These are phyloP conservation scores for Eutypa lata DNA, from an alignment of 2,329 filamentous ascomycete genomes.

Conservation along the genomic window DNA sequence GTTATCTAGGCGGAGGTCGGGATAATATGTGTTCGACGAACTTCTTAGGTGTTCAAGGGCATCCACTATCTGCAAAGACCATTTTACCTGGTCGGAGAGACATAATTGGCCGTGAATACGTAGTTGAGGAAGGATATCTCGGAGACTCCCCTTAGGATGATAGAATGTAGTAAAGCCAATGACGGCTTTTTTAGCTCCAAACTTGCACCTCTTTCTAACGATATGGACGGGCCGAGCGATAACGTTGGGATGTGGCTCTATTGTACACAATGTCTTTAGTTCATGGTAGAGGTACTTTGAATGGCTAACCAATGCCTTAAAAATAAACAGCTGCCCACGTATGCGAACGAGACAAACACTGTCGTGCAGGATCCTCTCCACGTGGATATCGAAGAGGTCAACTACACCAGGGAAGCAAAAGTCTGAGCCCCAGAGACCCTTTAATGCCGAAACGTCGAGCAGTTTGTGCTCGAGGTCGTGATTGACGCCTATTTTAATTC, in stretches of 20 bases:
- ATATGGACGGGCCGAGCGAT: conserved; percentile 50
- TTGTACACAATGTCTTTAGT: conserved; percentile 50
- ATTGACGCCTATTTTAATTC: conserved; percentile 45
- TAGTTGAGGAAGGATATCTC: conserved; percentile 52
- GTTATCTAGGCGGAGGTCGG: conserved; percentile 59
- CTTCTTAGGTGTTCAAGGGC: conserved; percentile 49
- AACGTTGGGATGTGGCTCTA: conserved; percentile 51
- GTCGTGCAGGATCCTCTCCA: conserved; percentile 55
- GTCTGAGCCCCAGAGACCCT: conserved; percentile 39
- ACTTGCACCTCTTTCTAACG: conserved; percentile 52
- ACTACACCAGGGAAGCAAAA: conserved; percentile 42
- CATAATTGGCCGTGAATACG: conserved; percentile 43
- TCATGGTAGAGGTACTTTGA: conserved; percentile 62
- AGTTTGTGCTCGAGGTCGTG: conserved; percentile 53
- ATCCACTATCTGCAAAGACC: conserved; percentile 50
- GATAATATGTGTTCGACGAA: conserved; percentile 48
- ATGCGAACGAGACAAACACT: conserved; percentile 54
- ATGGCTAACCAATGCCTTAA: conserved; percentile 57
- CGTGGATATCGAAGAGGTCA: conserved; percentile 47
- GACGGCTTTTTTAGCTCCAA: conserved; percentile 53
- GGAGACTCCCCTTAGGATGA: conserved; percentile 51
- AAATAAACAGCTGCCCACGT: conserved; percentile 41
- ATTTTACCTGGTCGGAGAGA: conserved; percentile 45
- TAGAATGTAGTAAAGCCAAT: conserved; percentile 56
- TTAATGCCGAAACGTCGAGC: conserved; percentile 40